Evolutionary conservation across 441 rosid genomes (phyloP).

Genomic region (Hypseocharis bilobata): DNA sequence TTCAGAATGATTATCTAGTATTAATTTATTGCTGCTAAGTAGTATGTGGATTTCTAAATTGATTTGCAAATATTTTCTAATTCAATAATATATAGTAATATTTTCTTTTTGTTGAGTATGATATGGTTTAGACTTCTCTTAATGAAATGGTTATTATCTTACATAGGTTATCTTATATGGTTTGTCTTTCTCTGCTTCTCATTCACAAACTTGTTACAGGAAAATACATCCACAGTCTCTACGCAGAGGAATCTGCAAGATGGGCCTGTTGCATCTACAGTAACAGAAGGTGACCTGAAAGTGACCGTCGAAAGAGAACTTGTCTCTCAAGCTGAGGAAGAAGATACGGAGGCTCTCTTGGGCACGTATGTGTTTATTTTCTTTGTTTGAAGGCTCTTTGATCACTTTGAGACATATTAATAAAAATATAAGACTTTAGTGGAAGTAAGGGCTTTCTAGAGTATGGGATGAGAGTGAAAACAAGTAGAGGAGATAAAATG

Average conservation of each 20-base stretch:
- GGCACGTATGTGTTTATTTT: slow-evolving; percentile 57
- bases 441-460: not conserved
- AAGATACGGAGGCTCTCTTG: slow-evolving; percentile 94
- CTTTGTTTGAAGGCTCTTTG: slow-evolving; percentile 18
- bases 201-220: slow-evolving; percentile 38
- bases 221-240: slow-evolving; percentile 62
- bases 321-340: slow-evolving; percentile 96
- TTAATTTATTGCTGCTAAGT: not conserved
- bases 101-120: not conserved
- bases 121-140: not conserved
- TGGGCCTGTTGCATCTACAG: slow-evolving; percentile 54
- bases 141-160: not conserved
- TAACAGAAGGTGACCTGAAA: slow-evolving; percentile 59
- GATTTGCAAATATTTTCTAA: not conserved
- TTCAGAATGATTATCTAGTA: not conserved
- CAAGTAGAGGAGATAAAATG: not conserved
- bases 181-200: slow-evolving; percentile 15
- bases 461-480: slow-evolving; percentile 4
- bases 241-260: slow-evolving; percentile 52
- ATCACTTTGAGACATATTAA: slow-evolving; percentile 8
- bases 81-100: not conserved
- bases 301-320: slow-evolving; percentile 89
- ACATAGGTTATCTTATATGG: not conserved
- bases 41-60: not conserved
- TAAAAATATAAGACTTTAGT: not conserved